phyloP scores from a whole-genome alignment of 257 asterid genomes.

The Lantana camara region DNA sequence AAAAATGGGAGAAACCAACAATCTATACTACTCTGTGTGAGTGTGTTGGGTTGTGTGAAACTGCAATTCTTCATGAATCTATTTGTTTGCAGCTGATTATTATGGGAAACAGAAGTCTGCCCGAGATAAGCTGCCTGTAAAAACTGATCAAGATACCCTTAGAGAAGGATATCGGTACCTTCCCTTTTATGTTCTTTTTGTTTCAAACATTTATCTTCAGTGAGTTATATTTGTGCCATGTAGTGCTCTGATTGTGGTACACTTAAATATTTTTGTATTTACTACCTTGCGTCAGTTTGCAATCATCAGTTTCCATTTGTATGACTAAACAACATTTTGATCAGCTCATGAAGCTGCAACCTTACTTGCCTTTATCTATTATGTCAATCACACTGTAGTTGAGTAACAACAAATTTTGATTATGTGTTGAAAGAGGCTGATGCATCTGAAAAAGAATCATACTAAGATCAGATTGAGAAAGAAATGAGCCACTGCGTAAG shows the following conservation, averaged over 20 bases:
- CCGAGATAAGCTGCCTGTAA: slow-evolving; percentile 63
- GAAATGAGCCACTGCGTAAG: not conserved
- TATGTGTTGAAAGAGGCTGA: slow-evolving; percentile 6
- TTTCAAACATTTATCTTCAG: slow-evolving; percentile 2
- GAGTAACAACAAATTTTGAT: not conserved
- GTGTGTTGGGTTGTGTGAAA: no score
- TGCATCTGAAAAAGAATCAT: not conserved
- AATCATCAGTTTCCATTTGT: not conserved
- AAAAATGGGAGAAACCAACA: not conserved
- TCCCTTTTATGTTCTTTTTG: slow-evolving; percentile 18
- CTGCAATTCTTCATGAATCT: slow-evolving; percentile 8
- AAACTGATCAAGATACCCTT: slow-evolving; percentile 95
- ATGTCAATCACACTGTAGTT: not conserved
- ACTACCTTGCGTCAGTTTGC: not conserved
- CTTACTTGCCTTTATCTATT: not conserved
- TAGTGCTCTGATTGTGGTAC: not conserved
- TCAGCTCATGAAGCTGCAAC: not conserved
- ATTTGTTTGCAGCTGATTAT: slow-evolving; percentile 56
- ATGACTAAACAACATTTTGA: slow-evolving; percentile 1
- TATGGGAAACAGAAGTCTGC: slow-evolving; percentile 65
- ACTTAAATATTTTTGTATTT: not conserved
- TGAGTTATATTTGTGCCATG: not conserved
- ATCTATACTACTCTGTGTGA: no score
- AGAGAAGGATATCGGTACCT: slow-evolving; percentile 94
- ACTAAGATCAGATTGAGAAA: slow-evolving; percentile 11